Conservation (phyloP, 352 stramenopile species). For the Pythium phragmitis region DNA sequence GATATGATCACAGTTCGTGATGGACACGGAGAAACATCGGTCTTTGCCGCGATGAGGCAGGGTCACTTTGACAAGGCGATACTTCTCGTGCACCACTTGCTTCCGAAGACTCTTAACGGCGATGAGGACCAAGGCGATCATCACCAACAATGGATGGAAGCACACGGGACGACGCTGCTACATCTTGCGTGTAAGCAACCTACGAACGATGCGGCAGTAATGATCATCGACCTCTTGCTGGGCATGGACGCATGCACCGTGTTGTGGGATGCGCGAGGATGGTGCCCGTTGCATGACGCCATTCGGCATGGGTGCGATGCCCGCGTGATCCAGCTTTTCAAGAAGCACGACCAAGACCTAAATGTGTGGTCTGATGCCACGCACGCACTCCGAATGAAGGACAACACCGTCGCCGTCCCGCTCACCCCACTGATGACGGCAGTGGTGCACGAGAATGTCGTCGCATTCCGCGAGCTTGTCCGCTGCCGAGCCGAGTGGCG, state of each 20-base stretch:
- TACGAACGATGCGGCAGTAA: slow-evolving; percentile 33
- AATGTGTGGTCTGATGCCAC: slow-evolving; percentile 61
- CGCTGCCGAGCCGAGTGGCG: slow-evolving; percentile 44
- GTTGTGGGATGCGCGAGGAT: slow-evolving; percentile 50
- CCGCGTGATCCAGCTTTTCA: slow-evolving; percentile 45
- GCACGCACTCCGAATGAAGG: neutral
- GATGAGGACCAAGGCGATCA: neutral
- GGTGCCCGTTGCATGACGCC: slow-evolving; percentile 55
- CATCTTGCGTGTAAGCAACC: slow-evolving; percentile 52
- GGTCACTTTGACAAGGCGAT: slow-evolving; percentile 9
- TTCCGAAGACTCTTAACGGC: neutral
- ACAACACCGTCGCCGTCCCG: neutral
- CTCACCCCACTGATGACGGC: slow-evolving; percentile 57
- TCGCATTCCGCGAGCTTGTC: slow-evolving; percentile 48
- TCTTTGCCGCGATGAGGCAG: neutral
- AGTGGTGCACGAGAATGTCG: slow-evolving; percentile 46
- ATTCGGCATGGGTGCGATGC: slow-evolving; percentile 43
- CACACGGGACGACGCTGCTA: slow-evolving; percentile 38
- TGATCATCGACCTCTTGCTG: slow-evolving; percentile 48
- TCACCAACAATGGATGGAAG: slow-evolving; percentile 9
- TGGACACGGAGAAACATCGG: slow-evolving; percentile 3
- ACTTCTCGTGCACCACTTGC: slow-evolving; percentile 12
- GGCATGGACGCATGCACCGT: slow-evolving; percentile 38
- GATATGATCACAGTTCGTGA: neutral
- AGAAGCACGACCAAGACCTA: slow-evolving; percentile 47